These are phyloP conservation scores for Xylaria sp. DNA, from an alignment of 2,329 filamentous ascomycete species.

Conservation along the genomic window DNA sequence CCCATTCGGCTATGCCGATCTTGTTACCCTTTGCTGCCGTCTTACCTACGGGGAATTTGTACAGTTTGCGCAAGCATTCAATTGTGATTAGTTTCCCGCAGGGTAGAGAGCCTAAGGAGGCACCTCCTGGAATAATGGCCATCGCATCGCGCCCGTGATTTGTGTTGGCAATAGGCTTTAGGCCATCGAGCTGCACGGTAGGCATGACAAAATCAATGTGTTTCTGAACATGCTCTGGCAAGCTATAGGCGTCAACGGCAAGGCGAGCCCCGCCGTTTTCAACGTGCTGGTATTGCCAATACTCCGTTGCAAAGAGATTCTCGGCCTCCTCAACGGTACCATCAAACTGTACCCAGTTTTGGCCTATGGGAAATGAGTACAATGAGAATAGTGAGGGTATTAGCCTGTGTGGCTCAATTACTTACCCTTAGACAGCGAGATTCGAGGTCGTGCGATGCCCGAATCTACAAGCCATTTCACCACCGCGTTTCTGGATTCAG, in stretches of 20 bases:
- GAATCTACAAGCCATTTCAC: conserved; percentile 64
- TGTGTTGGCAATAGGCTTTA: conserved; percentile 37
- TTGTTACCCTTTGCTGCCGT: conserved; percentile 29
- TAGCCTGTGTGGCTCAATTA: neutral
- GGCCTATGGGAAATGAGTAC: conserved; percentile 38
- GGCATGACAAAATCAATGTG: conserved; percentile 58
- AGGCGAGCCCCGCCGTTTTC: conserved; percentile 52
- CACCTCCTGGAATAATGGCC: conserved; percentile 32
- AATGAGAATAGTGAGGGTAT: neutral
- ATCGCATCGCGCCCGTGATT: conserved; percentile 17
- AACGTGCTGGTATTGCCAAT: conserved; percentile 53
- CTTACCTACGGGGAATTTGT: conserved; percentile 38
- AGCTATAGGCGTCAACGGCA: conserved; percentile 56
- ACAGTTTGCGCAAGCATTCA: conserved; percentile 39
- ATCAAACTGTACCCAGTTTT: conserved; percentile 66
- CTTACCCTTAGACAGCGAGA: conserved; percentile 60
- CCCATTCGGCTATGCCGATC: conserved; percentile 42
- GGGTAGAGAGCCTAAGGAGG: conserved; percentile 34
- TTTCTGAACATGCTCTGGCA: conserved; percentile 53
- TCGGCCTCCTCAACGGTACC: conserved; percentile 66
- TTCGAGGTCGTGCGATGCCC: conserved; percentile 61
- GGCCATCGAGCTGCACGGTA: conserved; percentile 53
- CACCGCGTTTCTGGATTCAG: conserved; percentile 61
- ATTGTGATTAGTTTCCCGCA: conserved; percentile 39
- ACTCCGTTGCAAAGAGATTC: conserved; percentile 63